Evolutionary conservation across 345 rosid genomes (phyloP).

Genomic region (Heritiera fomes): DNA sequence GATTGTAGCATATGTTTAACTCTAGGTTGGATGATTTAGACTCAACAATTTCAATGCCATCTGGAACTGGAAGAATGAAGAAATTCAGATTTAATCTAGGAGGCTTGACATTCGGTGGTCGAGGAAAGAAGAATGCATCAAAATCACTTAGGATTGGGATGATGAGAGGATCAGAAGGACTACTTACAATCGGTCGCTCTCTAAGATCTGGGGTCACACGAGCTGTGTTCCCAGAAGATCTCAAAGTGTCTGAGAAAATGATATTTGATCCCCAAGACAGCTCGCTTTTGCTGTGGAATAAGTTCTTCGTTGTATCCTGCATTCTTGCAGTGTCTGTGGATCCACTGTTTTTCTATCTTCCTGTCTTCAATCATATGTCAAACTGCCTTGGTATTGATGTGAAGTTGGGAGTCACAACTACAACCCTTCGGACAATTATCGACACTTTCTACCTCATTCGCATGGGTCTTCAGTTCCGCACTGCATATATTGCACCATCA

Average conservation of each 20-base stretch:
- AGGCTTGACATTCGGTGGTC: slow-evolving; percentile 35
- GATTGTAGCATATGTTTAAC: background rate
- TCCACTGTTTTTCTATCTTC: slow-evolving; percentile 82
- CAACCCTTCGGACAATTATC: slow-evolving; percentile 53
- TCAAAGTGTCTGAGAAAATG: slow-evolving; percentile 63
- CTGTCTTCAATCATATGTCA: slow-evolving; percentile 50
- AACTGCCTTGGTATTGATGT: slow-evolving; percentile 65
- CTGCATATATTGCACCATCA: slow-evolving; percentile 84
- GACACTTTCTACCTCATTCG: slow-evolving; percentile 68
- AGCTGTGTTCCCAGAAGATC: slow-evolving; percentile 77
- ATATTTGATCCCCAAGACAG: slow-evolving; percentile 84
- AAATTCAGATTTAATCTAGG: slow-evolving; percentile 41
- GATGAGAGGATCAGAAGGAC: slow-evolving; percentile 60
- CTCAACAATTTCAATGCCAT: slow-evolving; percentile 51
- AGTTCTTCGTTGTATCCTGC: slow-evolving; percentile 72
- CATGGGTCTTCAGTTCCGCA: slow-evolving; percentile 77
- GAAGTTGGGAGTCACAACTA: slow-evolving; percentile 56
- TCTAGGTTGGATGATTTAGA: slow-evolving; percentile 73
- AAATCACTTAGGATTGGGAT: slow-evolving; percentile 58
- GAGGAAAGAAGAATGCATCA: slow-evolving; percentile 43
- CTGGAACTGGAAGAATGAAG: slow-evolving; percentile 41
- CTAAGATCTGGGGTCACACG: slow-evolving; percentile 53
- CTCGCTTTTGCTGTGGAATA: slow-evolving; percentile 75
- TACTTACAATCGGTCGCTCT: slow-evolving; percentile 55
- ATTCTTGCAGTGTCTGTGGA: slow-evolving; percentile 75